A percentile compares a stretch with the other conserved stretches of the same genome.
These are phyloP conservation scores for Lactarius vividus DNA, from an alignment of 768 basidiomycete genomes.

Conservation along the genomic window DNA sequence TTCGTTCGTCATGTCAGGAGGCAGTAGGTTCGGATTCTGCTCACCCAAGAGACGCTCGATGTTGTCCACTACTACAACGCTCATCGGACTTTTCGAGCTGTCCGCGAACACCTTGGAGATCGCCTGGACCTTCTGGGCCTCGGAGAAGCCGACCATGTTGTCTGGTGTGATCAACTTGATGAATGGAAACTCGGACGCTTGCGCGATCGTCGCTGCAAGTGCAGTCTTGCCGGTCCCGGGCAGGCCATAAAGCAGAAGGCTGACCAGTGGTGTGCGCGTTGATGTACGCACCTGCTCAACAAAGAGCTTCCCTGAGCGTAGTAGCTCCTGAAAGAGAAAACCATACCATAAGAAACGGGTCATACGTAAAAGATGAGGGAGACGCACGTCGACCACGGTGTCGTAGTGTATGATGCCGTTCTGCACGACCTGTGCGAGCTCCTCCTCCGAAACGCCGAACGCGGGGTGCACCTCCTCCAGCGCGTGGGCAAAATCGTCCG, in stretches of 20 bases:
- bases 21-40: slow-evolving; percentile 28
- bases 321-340: slow-evolving; percentile 57
- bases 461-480: slow-evolving; percentile 94
- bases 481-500: slow-evolving; percentile 83
- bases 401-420: slow-evolving; percentile 95
- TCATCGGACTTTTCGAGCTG: slow-evolving; percentile 95
- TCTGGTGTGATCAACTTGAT: slow-evolving; percentile 97
- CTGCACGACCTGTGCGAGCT: slow-evolving; percentile 87
- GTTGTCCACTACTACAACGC: slow-evolving; percentile 93
- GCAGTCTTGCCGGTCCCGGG: slow-evolving; percentile 95
- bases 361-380: slow-evolving; percentile 3
- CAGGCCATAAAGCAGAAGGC: slow-evolving; percentile 83
- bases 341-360: background rate
- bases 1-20: background rate
- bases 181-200: slow-evolving; percentile 93
- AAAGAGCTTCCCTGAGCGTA: slow-evolving; percentile 82
- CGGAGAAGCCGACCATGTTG: slow-evolving; percentile 95
- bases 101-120: slow-evolving; percentile 93
- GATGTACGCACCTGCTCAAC: slow-evolving; percentile 94
- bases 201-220: slow-evolving; percentile 89
- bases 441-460: slow-evolving; percentile 97
- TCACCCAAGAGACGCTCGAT: slow-evolving; percentile 88
- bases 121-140: slow-evolving; percentile 84
- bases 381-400: slow-evolving; percentile 66
- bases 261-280: slow-evolving; percentile 88